Evolutionary conservation across 176 grass and related monocot species (phyloP).

Genomic region (Elymus sibiricus): DNA sequence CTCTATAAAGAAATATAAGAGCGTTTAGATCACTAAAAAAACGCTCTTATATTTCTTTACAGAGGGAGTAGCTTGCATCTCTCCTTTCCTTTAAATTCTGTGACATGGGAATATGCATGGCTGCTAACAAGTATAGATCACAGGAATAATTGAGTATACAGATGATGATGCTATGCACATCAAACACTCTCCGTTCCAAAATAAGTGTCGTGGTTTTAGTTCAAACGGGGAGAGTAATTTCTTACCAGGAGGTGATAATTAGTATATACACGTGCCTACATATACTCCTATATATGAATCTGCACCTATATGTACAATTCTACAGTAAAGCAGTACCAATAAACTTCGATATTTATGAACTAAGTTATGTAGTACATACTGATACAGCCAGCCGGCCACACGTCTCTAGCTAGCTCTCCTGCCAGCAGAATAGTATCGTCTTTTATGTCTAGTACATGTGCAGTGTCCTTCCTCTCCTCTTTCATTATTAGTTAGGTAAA

Average conservation of each 20-base stretch:
- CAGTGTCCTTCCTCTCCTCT: not conserved
- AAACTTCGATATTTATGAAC: not conserved
- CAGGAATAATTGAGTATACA: not conserved
- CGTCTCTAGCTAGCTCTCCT: not conserved
- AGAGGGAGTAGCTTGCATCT: not conserved
- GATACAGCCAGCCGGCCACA: not conserved
- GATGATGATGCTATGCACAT: not conserved
- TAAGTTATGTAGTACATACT: not conserved
- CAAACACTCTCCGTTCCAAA: too few species aligned
- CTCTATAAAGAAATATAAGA: too few species aligned
- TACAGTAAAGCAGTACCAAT: not conserved
- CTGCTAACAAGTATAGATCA: too few species aligned
- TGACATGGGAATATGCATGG: not conserved
- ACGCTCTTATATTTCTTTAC: too few species aligned
- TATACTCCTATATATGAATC: not conserved
- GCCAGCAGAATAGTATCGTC: not conserved
- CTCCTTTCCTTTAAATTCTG: not conserved
- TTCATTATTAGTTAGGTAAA: constrained; percentile 6
- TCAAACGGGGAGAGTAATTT: too few species aligned
- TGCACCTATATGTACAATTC: not conserved
- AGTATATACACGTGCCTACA: constrained; percentile 1
- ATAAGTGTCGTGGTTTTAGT: too few species aligned
- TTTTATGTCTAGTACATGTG: not conserved
- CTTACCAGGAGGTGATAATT: not conserved
- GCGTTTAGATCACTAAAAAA: too few species aligned